Evolutionary conservation across 1,284 basidiomycete species (phyloP).

Genomic region (Hypsizygus ulmarius): DNA sequence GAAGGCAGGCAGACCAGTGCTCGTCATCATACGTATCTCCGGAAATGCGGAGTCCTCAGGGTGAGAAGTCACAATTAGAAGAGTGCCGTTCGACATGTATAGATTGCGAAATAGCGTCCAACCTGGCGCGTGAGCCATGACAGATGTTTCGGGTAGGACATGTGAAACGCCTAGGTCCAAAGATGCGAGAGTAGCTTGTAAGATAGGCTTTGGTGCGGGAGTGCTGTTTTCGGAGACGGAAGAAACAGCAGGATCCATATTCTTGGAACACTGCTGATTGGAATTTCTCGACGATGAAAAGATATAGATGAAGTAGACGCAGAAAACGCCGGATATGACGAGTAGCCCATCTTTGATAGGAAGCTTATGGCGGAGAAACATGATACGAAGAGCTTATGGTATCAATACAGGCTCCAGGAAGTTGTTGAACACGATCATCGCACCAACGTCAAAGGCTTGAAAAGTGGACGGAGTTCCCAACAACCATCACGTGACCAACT

Average conservation of each 20-base stretch:
- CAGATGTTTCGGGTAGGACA: conserved; percentile 47
- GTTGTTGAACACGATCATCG: too few species aligned
- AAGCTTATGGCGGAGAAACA: conserved; percentile 28
- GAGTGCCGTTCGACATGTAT: conserved; percentile 76
- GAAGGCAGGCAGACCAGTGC: conserved; percentile 58
- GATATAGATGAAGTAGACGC: conserved; percentile 29
- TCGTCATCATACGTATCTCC: conserved; percentile 63
- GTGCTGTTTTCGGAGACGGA: conserved; percentile 28
- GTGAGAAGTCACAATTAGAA: conserved; percentile 56
- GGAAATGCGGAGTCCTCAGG: conserved; percentile 47
- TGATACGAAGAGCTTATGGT: neutral
- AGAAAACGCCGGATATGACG: conserved; percentile 46
- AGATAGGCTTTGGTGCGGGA: conserved; percentile 4
- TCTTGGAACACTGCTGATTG: too few species aligned
- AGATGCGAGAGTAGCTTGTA: conserved; percentile 3
- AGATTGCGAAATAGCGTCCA: conserved; percentile 81
- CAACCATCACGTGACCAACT: too few species aligned
- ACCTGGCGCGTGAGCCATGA: conserved; percentile 67
- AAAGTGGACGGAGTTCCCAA: too few species aligned
- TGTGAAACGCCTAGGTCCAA: conserved; percentile 8
- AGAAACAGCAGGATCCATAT: too few species aligned
- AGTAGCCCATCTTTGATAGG: conserved; percentile 48
- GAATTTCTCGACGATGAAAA: conserved; percentile 27
- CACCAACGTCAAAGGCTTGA: too few species aligned
- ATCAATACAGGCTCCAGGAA: too few species aligned